Evolutionary conservation across 2,329 filamentous ascomycete genomes (phyloP), one percentile per base, ranked within the genome.

Genomic region (Dactylellina haptotyla): DNA sequence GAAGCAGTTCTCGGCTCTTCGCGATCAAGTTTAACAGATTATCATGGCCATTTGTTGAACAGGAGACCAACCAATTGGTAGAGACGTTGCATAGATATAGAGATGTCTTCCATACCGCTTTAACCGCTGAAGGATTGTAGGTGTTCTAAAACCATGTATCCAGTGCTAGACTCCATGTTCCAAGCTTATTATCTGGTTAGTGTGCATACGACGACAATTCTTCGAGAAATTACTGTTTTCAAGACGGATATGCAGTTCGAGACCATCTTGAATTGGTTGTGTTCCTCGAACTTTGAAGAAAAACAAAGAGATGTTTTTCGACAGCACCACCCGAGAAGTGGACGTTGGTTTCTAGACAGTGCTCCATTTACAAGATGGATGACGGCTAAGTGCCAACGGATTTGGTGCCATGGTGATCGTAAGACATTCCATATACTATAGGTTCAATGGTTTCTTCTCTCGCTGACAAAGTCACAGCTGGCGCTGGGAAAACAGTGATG

Each of bases 391-490:
- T 37, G 30, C 20, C 34, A 43, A 12, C 54, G 54, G 16, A 28
- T 67, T 10, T 67, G 63, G 63, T 67, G 63, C 6, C 53, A 67
- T 32, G 63, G 63, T 14, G 63, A 67, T 20, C 63, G 63, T 67
- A 59, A 12, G 63, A 56, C 16, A 48, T 14, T 10, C 1, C 23
- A 25, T 32, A 26, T 30, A 48, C 12, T 41, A n/a, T 14, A 2
- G 1, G 28, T 14, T 10, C 1, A 5, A 14, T 41, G 6, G 8
- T 1, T 6, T 39, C 14, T 39, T 46, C 18, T 12, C 26, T 57
- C 56, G 45, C 14, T 30, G 10, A 41, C 26, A 23, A n/a, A 26
- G 34, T 30, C 5, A 37, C 26, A 67, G 63, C 63, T 18, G 63
- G 63, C 12, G 63, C 63, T 26, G 63, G 63, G 3, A 67, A 67